A percentile compares a stretch with the other conserved stretches of the same genome.
Conservation (phyloP, 2,329 filamentous ascomycete genomes). For the Colletotrichum sp. region DNA sequence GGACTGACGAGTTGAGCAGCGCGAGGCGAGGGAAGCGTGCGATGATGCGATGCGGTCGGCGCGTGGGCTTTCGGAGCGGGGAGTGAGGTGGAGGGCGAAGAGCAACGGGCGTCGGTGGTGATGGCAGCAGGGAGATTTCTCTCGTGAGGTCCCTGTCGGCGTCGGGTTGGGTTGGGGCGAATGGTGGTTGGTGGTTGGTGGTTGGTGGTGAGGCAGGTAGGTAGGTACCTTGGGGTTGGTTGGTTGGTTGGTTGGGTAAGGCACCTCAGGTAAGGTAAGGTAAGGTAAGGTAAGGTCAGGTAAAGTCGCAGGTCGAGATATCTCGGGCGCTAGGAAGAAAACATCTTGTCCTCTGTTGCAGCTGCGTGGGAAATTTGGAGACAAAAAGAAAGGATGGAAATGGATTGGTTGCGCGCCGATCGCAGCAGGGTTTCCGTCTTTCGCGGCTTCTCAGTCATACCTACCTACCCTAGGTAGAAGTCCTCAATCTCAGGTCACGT, state of each 20-base stretch:
- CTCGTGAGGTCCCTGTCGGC: not conserved
- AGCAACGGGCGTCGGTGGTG: not conserved
- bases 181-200: not conserved
- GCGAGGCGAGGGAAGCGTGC: not conserved
- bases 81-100: not conserved
- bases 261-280: not conserved
- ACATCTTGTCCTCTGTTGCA: constrained; percentile 19
- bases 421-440: not conserved
- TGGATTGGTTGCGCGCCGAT: constrained; percentile 20
- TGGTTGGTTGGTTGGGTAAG: too few species aligned
- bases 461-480: not conserved
- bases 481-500: not conserved
- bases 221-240: not conserved
- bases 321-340: constrained; percentile 10
- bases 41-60: not conserved
- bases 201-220: not conserved
- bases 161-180: not conserved
- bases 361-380: constrained; percentile 18
- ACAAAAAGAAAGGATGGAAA: constrained; percentile 17
- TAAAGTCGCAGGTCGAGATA: not conserved
- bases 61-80: not conserved
- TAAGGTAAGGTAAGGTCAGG: not conserved
- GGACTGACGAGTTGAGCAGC: not conserved
- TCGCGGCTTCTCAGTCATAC: not conserved
- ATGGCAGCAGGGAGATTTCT: not conserved